A percentile compares a stretch with the other conserved stretches of the same genome.
phyloP scores from a whole-genome alignment of 2,329 filamentous ascomycete species.

The Xylaria sp. region DNA sequence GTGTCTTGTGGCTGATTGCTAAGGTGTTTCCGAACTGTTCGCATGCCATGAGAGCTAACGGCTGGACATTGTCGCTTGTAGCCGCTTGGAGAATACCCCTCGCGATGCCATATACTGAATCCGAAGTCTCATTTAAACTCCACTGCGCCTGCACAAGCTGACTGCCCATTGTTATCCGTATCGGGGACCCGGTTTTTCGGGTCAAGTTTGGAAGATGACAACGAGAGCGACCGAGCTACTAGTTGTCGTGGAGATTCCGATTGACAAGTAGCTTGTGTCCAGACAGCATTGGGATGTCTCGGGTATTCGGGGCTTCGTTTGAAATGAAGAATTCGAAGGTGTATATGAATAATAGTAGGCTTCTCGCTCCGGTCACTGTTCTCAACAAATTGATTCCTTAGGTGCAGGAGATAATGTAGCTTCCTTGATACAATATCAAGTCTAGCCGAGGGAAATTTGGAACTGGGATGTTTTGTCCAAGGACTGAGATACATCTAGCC shows the following conservation, averaged over 20 bases:
- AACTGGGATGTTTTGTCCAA: no score
- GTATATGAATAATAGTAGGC: neutral
- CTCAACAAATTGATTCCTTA: no score
- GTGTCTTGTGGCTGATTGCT: constrained; percentile 25
- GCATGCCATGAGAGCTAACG: constrained; percentile 29
- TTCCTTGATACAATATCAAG: no score
- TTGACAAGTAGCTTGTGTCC: neutral
- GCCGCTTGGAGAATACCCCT: constrained; percentile 27
- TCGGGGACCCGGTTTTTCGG: neutral
- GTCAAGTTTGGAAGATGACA: neutral
- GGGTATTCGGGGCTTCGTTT: neutral
- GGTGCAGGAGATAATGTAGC: no score
- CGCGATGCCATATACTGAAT: constrained; percentile 13
- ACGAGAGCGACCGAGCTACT: neutral
- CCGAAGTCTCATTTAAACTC: constrained; percentile 23
- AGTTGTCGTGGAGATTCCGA: neutral
- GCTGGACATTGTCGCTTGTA: constrained; percentile 31
- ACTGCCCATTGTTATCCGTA: neutral
- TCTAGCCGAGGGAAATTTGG: no score
- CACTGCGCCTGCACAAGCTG: constrained; percentile 22
- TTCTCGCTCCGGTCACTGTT: no score
- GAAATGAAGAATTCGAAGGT: neutral
- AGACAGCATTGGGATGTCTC: neutral
- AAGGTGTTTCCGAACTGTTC: constrained; percentile 32
- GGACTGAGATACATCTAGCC: no score